Evolutionary conservation across 148 eudicot genomes (phyloP), one percentile per base, ranked within the genome.

Genomic region (Chenopodium formosanum): DNA sequence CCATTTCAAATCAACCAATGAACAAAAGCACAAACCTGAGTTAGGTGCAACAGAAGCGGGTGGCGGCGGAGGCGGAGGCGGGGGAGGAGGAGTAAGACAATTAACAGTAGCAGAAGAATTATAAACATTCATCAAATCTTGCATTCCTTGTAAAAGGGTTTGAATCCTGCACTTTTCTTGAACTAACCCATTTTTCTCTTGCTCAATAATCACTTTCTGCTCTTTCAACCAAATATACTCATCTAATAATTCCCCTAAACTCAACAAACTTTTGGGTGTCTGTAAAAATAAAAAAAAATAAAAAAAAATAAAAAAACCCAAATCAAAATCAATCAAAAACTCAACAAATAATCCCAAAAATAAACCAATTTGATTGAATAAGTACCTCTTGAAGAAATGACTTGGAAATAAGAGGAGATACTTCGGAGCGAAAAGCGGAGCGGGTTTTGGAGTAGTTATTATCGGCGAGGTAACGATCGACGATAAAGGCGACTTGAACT

Each of bases 191-290:
- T 50, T 67, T 85, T 86, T 91, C 74, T 93, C 92, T 50, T 93
- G 91, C 70, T 91, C 94, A 67, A 94, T 23, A 22, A 85, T 78
- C 78, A 94, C 88, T 53, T 86, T 93, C 78, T 93, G 91, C 85
- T 88, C 98, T 88, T 94, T 94, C 84, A 94, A 81, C 64, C 83
- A 31, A 32, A 93, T 88, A 82, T 94, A 94, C 82, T 93, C 98
- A 19, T 94, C 93, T 82, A 94, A 68, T 46, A 94, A 90, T 13
- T 83, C 95, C 19, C 82, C 89, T 70, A 94, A 87, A 74, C 89
- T 93, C 89, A 93, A 19, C 88, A 94, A 82, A 58, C 80, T 84
- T 82, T 87, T 89, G 25, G 97, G 93, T 14, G 89, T 95, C 97
- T 94, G 81, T 23, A 78, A 34, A 34, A 31, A 31, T 1, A 31